Evolutionary conservation across 2,329 filamentous ascomycete species (phyloP).

Genomic region (Ascosphaera apis): DNA sequence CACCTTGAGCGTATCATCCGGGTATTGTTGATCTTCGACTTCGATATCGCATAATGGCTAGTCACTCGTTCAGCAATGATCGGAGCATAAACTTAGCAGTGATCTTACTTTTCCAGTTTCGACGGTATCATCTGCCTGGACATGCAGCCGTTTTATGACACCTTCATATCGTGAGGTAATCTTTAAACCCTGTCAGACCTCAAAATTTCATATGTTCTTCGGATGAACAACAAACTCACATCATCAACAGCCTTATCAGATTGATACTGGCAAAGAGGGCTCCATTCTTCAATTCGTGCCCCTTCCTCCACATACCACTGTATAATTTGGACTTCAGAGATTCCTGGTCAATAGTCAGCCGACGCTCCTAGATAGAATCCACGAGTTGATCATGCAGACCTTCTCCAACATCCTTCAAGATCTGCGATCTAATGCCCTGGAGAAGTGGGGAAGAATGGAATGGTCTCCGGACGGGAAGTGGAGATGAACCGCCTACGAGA

Average conservation of each 20-base stretch:
- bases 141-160: conserved; percentile 87
- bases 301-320: conserved; percentile 98
- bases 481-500: no score
- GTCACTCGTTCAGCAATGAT: conserved; percentile 4
- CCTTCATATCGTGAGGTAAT: conserved; percentile 93
- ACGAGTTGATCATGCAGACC: conserved; percentile 9
- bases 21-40: conserved; percentile 52
- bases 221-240: conserved; percentile 13
- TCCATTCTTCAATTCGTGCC: conserved; percentile 90
- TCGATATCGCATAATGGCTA: conserved; percentile 86
- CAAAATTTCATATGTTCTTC: background rate
- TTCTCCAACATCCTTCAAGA: conserved; percentile 22
- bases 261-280: conserved; percentile 91
- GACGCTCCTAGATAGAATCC: background rate
- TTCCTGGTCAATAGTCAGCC: conserved; percentile 34
- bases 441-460: conserved; percentile 15
- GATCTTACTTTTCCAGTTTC: conserved; percentile 50
- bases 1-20: no score
- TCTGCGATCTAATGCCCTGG: conserved; percentile 17
- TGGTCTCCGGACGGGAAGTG: conserved; percentile 12
- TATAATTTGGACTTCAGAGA: conserved; percentile 95
- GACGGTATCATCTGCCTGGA: conserved; percentile 88
- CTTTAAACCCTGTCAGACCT: conserved; percentile 24
- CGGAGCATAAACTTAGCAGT: background rate
- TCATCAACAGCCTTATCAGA: conserved; percentile 72